Percentiles rank a stretch among this genome's conserved stretches.
phyloP scores from a whole-genome alignment of 768 basidiomycete species.

The Lyophyllum semitale region DNA sequence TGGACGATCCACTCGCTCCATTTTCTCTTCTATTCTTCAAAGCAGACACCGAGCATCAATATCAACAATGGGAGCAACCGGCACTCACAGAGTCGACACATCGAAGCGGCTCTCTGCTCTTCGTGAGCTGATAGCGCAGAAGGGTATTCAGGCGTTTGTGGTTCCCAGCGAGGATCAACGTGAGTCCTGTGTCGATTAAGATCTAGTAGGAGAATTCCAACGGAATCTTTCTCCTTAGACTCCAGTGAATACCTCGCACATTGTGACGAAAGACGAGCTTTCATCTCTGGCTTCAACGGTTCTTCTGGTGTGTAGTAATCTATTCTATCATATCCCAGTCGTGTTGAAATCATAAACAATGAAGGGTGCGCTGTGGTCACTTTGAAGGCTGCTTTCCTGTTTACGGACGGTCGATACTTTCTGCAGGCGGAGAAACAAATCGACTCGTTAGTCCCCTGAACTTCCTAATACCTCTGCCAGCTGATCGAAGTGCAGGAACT shows the following conservation, averaged over 20 bases:
- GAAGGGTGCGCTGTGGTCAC: conserved; percentile 81
- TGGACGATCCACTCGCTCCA: conserved; percentile 12
- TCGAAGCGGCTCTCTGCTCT: conserved; percentile 61
- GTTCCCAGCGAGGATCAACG: conserved; percentile 94
- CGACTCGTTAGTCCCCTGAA: conserved; percentile 56
- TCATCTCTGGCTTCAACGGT: conserved; percentile 92
- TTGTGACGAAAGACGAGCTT: conserved; percentile 83
- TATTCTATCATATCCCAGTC: background rate
- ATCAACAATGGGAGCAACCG: conserved; percentile 36
- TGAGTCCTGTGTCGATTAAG: conserved; percentile 36
- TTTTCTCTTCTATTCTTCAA: conserved; percentile 2
- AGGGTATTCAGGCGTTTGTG: conserved; percentile 68
- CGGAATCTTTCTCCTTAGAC: conserved; percentile 45
- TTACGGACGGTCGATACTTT: conserved; percentile 96
- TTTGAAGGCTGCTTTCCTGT: conserved; percentile 69
- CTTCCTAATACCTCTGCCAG: background rate
- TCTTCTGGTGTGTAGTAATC: conserved; percentile 68
- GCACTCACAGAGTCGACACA: conserved; percentile 57
- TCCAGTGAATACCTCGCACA: conserved; percentile 87
- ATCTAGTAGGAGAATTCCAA: background rate
- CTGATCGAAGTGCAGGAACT: conserved; percentile 56
- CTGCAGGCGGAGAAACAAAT: conserved; percentile 91
- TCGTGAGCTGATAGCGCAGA: conserved; percentile 67
- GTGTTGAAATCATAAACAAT: background rate
- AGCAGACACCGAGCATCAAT: conserved; percentile 3